phyloP scores from a whole-genome alignment of 208 protist species.

The Trypanosoma vivax region DNA sequence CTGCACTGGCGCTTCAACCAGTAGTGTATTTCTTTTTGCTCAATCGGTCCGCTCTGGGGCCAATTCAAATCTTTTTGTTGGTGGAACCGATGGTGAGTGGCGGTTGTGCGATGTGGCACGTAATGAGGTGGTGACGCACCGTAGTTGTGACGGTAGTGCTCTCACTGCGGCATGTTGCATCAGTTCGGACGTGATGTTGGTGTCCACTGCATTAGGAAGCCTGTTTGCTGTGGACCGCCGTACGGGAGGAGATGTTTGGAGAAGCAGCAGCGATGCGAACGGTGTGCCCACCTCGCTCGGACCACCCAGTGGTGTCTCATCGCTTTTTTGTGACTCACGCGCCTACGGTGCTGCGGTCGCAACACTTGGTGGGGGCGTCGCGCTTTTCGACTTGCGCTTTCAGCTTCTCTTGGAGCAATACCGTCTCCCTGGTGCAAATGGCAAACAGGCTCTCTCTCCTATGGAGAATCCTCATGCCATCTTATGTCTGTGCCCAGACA shows the following conservation, averaged over 20 bases:
- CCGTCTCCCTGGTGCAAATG: neutral
- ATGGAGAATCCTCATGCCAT: slow-evolving; percentile 23
- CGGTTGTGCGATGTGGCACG: slow-evolving; percentile 27
- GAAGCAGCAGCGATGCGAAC: slow-evolving; percentile 2
- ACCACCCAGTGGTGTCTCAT: slow-evolving; percentile 28
- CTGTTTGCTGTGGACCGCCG: slow-evolving; percentile 19
- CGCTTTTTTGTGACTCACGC: slow-evolving; percentile 22
- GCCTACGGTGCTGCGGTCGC: slow-evolving; percentile 33
- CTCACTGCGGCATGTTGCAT: slow-evolving; percentile 29
- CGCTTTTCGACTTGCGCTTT: slow-evolving; percentile 72
- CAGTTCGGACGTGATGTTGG: slow-evolving; percentile 24
- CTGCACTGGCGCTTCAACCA: neutral
- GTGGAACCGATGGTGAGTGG: slow-evolving; percentile 42
- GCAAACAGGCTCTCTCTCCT: neutral
- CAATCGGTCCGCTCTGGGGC: slow-evolving; percentile 7
- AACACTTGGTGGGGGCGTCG: slow-evolving; percentile 33
- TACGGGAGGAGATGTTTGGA: slow-evolving; percentile 26
- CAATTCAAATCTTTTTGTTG: slow-evolving; percentile 19
- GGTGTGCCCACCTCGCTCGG: slow-evolving; percentile 23
- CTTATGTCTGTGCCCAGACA: slow-evolving; percentile 28
- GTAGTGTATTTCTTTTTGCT: slow-evolving; percentile 15
- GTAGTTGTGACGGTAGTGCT: slow-evolving; percentile 15
- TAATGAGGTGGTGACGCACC: slow-evolving; percentile 20
- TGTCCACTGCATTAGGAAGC: slow-evolving; percentile 28
- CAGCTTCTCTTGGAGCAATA: slow-evolving; percentile 31